Conservation (phyloP, 1,284 basidiomycete species). For the Ustilago trichophora region DNA sequence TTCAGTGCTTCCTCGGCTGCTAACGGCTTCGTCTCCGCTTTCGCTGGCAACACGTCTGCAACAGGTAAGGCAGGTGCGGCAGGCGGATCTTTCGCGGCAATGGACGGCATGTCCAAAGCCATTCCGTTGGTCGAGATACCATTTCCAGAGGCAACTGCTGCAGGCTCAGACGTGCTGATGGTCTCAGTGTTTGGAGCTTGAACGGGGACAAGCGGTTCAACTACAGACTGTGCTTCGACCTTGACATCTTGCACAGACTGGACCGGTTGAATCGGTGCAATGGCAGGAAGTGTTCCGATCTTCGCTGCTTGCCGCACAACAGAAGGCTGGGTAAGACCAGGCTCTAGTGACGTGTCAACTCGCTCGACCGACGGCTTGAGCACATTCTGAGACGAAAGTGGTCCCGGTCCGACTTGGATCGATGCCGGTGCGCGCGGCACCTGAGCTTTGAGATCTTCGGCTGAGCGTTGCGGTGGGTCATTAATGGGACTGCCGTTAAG, state of each 20-base stretch:
- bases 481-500: slow-evolving; percentile 31
- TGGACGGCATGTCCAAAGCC: too few relatives aligned
- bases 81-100: background rate
- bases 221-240: background rate
- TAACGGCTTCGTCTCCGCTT: background rate
- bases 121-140: background rate
- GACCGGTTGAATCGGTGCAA: background rate
- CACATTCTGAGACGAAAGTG: background rate
- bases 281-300: background rate
- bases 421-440: background rate
- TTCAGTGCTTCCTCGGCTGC: background rate
- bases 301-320: background rate
- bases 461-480: background rate
- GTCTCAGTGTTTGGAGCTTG: background rate
- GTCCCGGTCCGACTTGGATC: background rate
- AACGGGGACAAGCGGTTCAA: background rate
- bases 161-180: background rate
- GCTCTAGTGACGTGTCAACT: slow-evolving; percentile 12
- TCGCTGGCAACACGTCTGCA: too few relatives aligned
- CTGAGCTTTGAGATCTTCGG: slow-evolving; percentile 7
- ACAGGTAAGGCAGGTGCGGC: background rate
- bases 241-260: slow-evolving; percentile 8
- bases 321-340: slow-evolving; percentile 10
- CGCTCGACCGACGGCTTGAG: background rate
- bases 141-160: background rate